Evolutionary conservation across 2,329 filamentous ascomycete genomes (phyloP).

Genomic region (Mollisiaceae sp.): DNA sequence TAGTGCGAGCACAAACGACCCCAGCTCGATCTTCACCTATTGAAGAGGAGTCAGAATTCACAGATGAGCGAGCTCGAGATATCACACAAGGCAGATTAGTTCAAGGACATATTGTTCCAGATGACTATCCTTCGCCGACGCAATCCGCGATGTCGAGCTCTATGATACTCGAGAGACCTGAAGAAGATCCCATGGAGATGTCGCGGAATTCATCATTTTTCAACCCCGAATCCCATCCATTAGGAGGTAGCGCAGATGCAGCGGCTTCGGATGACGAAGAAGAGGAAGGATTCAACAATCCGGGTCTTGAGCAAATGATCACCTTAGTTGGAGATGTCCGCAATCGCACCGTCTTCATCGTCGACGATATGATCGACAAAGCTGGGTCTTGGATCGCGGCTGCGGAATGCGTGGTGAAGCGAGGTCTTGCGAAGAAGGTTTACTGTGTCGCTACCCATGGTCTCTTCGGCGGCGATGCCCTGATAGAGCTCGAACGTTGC

Average conservation of each 20-base stretch:
- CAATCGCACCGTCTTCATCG: constrained; percentile 86
- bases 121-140: constrained; percentile 83
- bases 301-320: constrained; percentile 89
- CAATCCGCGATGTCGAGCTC: constrained; percentile 71
- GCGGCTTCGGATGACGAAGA: constrained; percentile 88
- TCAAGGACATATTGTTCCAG: constrained; percentile 93
- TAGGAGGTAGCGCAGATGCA: constrained; percentile 85
- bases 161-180: constrained; percentile 54
- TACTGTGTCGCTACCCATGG: constrained; percentile 98
- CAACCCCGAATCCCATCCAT: constrained; percentile 66
- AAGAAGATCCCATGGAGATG: constrained; percentile 83
- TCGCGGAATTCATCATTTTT: constrained; percentile 83
- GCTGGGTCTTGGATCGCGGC: constrained; percentile 96
- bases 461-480: constrained; percentile 86
- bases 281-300: constrained; percentile 83
- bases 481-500: constrained; percentile 89
- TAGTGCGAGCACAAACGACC: constrained; percentile 31
- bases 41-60: constrained; percentile 42
- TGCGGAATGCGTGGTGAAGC: constrained; percentile 94
- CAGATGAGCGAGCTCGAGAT: constrained; percentile 80
- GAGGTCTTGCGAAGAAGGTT: constrained; percentile 87
- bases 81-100: constrained; percentile 91
- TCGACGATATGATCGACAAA: constrained; percentile 99
- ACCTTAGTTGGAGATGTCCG: constrained; percentile 96
- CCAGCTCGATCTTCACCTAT: constrained; percentile 34